Evolutionary conservation across 129 eudicot genomes (phyloP), one percentile per base, ranked within the genome.

Genomic region (Heracleum sosnowskyi): DNA sequence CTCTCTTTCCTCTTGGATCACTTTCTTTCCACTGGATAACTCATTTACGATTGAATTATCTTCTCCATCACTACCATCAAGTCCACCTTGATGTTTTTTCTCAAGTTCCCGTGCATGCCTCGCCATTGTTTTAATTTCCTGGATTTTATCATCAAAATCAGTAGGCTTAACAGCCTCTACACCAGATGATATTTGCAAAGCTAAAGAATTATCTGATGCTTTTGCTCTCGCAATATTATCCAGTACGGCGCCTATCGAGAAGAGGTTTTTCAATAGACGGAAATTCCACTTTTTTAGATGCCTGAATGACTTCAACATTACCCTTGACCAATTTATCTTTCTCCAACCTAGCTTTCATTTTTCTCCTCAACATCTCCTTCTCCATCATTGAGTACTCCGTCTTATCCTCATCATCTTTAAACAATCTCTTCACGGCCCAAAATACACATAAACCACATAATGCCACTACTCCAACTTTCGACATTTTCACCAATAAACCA

Each of bases 311-410:
- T 81, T 94, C 98, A 73, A 88, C 89, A 76, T 41, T 81, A 79
- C 88, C 89, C 83, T 89, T 77, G 83, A 68, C 37, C 49, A 76
- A 82, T 55, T 80, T 81, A 74, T 89, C 90, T 81, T 78, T 85
- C 49, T 84, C 85, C 83, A 53, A 80, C 76, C 96, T 84, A 72
- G 97, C 93, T 83, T 87, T 90, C 22, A 88, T 79, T 85, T 91
- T 94, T 84, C 97, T 88, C 88, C 90, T 88, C 89, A 91, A 69
- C 98, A 91, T 93, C 82, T 93, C 91, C 87, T 85, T 91, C 80
- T 91, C 93, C 42, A 83, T 81, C 18, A 81, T 81, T n/a, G 97
- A 42, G 73, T 76, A 75, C 81, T 86, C 89, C 47, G 80, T 55
- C 55, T 75, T 76, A 57, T 80, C 80, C 73, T 80, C 77, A 34